A percentile compares a stretch with the other conserved stretches of the same genome.
phyloP scores from a whole-genome alignment of 2,329 filamentous ascomycete genomes.

The Colletotrichum lini region DNA sequence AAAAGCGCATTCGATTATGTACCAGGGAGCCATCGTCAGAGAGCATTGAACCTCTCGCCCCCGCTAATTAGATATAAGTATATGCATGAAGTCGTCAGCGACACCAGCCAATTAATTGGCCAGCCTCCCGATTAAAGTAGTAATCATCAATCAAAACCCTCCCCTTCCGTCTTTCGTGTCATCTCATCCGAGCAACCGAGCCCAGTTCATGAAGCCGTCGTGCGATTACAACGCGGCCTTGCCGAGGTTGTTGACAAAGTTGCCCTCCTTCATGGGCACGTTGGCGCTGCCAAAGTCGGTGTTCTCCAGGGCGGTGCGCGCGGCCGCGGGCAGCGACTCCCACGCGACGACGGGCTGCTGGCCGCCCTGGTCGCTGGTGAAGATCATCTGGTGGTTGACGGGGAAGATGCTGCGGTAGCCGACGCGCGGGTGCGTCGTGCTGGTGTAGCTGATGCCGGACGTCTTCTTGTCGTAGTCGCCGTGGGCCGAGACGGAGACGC shows the following conservation, averaged over 20 bases:
- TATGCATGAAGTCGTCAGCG: constrained; percentile 32
- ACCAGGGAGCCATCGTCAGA: constrained; percentile 28
- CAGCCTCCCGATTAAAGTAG: constrained; percentile 27
- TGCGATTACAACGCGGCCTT: constrained; percentile 32
- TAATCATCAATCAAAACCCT: constrained; percentile 17
- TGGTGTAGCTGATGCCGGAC: constrained; percentile 45
- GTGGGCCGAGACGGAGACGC: constrained; percentile 51
- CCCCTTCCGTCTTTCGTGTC: neutral
- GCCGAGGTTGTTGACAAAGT: constrained; percentile 41
- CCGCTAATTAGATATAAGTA: constrained; percentile 9
- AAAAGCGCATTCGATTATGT: constrained; percentile 7
- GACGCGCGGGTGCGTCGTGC: constrained; percentile 48
- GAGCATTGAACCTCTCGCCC: constrained; percentile 23
- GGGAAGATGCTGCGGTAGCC: constrained; percentile 51
- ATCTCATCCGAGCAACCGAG: neutral
- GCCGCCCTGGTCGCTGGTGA: constrained; percentile 52
- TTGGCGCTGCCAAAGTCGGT: constrained; percentile 57
- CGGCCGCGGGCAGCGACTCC: constrained; percentile 53
- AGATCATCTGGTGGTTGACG: constrained; percentile 54
- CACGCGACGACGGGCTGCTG: constrained; percentile 58
- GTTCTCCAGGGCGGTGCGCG: constrained; percentile 51
- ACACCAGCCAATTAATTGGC: constrained; percentile 2
- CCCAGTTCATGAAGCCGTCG: rapidly evolving
- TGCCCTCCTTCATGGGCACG: constrained; percentile 53
- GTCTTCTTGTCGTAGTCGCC: constrained; percentile 49